These are phyloP conservation scores for Emericellopsis cladophorae DNA, from an alignment of 2,329 filamentous ascomycete genomes.

Conservation along the genomic window DNA sequence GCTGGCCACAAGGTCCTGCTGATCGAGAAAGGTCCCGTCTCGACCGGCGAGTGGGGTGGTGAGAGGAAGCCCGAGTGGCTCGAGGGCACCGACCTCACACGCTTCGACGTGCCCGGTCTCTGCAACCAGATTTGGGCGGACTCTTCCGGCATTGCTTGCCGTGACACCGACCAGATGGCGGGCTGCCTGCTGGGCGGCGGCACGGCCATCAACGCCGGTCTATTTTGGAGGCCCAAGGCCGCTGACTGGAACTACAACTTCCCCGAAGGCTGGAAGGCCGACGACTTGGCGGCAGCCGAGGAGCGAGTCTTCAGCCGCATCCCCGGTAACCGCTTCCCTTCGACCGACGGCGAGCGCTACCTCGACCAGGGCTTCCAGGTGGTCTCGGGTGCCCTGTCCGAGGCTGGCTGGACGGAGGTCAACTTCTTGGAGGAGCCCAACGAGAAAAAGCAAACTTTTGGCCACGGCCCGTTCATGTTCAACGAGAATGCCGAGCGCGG, in stretches of 20 bases:
- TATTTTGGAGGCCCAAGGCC: slow-evolving; percentile 56
- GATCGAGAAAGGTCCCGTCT: slow-evolving; percentile 46
- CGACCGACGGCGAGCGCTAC: slow-evolving; percentile 53
- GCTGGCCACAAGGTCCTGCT: slow-evolving; percentile 53
- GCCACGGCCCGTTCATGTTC: slow-evolving; percentile 56
- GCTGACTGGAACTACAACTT: slow-evolving; percentile 63
- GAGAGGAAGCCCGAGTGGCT: slow-evolving; percentile 50
- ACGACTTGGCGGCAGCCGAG: slow-evolving; percentile 46
- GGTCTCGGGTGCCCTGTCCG: slow-evolving; percentile 43
- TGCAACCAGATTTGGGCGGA: slow-evolving; percentile 59
- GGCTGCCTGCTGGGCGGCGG: slow-evolving; percentile 60
- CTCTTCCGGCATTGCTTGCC: slow-evolving; percentile 50
- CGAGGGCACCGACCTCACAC: slow-evolving; percentile 46
- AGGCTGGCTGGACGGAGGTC: slow-evolving; percentile 50
- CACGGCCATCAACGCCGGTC: slow-evolving; percentile 52
- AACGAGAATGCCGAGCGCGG: slow-evolving; percentile 50
- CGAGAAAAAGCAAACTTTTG: slow-evolving; percentile 53
- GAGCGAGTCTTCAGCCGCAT: slow-evolving; percentile 56
- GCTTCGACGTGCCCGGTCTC: slow-evolving; percentile 59
- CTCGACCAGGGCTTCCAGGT: slow-evolving; percentile 54
- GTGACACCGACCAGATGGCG: slow-evolving; percentile 60
- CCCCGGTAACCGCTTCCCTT: slow-evolving; percentile 54
- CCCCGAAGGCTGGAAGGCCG: slow-evolving; percentile 56
- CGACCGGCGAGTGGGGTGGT: slow-evolving; percentile 52
- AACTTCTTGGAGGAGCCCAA: slow-evolving; percentile 46